These are phyloP conservation scores for Eutrema salsugineum DNA, from an alignment of 441 rosid species.

Conservation along the genomic window DNA sequence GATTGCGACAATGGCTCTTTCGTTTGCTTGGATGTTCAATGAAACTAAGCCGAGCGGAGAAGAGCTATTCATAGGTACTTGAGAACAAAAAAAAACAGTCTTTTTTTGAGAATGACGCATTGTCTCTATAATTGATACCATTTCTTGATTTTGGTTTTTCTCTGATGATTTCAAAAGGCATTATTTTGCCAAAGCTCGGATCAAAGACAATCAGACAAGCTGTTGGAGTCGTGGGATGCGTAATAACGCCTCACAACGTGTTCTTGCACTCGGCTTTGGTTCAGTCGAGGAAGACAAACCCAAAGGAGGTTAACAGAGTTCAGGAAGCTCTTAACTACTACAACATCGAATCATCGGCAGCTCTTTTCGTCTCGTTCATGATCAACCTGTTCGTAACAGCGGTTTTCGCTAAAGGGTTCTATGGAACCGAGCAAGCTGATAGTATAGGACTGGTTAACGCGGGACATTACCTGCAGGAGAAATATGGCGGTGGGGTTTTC, in stretches of 20 bases:
- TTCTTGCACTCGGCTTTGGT: slow-evolving; percentile 93
- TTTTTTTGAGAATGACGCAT: background rate
- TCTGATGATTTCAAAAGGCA: slow-evolving; percentile 41
- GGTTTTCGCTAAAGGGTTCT: slow-evolving; percentile 88
- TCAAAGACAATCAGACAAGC: slow-evolving; percentile 92
- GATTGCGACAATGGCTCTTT: slow-evolving; percentile 76
- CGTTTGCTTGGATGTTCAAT: slow-evolving; percentile 95
- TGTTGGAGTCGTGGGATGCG: slow-evolving; percentile 92
- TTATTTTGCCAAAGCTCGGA: slow-evolving; percentile 76
- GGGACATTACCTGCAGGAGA: slow-evolving; percentile 75
- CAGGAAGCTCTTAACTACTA: slow-evolving; percentile 89
- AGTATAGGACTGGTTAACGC: slow-evolving; percentile 84
- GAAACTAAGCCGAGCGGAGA: slow-evolving; percentile 71
- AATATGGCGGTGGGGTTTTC: slow-evolving; percentile 73
- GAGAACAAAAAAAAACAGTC: background rate
- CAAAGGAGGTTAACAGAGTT: slow-evolving; percentile 56
- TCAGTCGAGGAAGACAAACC: slow-evolving; percentile 80
- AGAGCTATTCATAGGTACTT: slow-evolving; percentile 67
- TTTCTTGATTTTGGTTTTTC: background rate
- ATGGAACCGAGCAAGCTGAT: slow-evolving; percentile 64
- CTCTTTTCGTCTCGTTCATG: slow-evolving; percentile 67
- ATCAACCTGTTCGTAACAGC: slow-evolving; percentile 84
- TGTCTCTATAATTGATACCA: background rate
- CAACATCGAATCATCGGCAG: slow-evolving; percentile 71
- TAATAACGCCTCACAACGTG: slow-evolving; percentile 93